Evolutionary conservation across 148 eudicot species (phyloP), one percentile per base, ranked within the genome.

Genomic region (Rhododendron kiyosumense): DNA sequence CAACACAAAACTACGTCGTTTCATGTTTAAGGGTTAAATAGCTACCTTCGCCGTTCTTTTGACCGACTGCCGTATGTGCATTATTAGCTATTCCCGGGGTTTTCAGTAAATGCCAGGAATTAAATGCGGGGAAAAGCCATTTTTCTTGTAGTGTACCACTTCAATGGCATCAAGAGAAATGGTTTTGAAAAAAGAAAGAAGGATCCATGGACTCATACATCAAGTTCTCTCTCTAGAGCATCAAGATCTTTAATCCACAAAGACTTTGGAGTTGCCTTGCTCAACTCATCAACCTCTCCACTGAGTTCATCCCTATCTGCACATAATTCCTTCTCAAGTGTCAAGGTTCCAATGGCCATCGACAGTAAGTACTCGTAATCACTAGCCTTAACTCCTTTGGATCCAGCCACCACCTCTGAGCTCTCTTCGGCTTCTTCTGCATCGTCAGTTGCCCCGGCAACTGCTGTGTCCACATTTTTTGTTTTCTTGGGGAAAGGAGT

Each of bases 241-340:
- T 95, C 96, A 80, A 95, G 95, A 91, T 97, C 99, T 82, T 85
- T 93, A 69, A 54, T 65, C 99, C 99, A 97, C 87, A 94, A 52
- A 46, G 90, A 85, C 81, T 88, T 90, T 11, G 93, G 92, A 30
- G 96, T 84, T 81, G 91, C 83, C 63, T 87, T 92, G 85, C 87
- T 92, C 90, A 95, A 54, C 4, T 89, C 93, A 45, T 90, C 98
- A 79, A 95, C 93, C 51, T 93, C 92, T 11, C 67, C 88, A 41
- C 43, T 65, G 30, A 93, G 90, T 87, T 88, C 90, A 79, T 93
- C 96, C 86, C 90, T 95, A 15, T 95, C 89, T 54, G 83, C 90
- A 84, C 88, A 84, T 74, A 97, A 91, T 88, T 93, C 94, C 71
- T 91, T 97, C 90, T 97, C 99, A 52, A 83, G 83, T 2, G 99